phyloP scores from a whole-genome alignment of 352 stramenopile genomes.

The Globisporangium megalacanthum region DNA sequence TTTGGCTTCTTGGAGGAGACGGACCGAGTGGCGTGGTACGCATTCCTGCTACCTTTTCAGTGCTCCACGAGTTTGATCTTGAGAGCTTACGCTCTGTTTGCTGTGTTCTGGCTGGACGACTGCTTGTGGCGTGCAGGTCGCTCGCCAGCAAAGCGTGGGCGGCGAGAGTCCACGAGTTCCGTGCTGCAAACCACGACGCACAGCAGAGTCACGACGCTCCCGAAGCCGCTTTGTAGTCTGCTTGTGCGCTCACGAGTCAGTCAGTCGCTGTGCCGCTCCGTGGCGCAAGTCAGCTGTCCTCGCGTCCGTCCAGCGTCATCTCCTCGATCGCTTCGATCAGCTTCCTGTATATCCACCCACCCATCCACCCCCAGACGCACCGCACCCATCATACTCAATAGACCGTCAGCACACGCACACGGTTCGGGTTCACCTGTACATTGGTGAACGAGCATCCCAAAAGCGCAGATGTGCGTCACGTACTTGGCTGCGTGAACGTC shows the following conservation, averaged over 20 bases:
- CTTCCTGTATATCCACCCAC: slow-evolving; percentile 14
- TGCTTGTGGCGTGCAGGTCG: slow-evolving; percentile 20
- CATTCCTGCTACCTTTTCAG: neutral
- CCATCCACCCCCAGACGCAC: neutral
- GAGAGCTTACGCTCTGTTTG: too few species aligned
- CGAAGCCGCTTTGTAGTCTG: slow-evolving; percentile 10
- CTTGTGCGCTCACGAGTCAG: neutral
- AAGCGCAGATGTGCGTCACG: neutral
- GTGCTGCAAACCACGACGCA: neutral
- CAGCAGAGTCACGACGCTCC: neutral
- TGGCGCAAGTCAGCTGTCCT: neutral
- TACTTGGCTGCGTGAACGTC: slow-evolving; percentile 42
- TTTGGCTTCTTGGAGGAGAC: slow-evolving; percentile 22
- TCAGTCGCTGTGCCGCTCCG: neutral
- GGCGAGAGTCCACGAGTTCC: slow-evolving; percentile 22
- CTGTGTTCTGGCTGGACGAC: neutral
- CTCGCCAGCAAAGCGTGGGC: slow-evolving; percentile 43
- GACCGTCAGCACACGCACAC: neutral
- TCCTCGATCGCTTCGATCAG: slow-evolving; percentile 38
- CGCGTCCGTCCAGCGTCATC: slow-evolving; percentile 17
- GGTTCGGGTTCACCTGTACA: too few species aligned
- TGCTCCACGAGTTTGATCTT: neutral
- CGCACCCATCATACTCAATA: slow-evolving; percentile 2
- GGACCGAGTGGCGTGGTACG: slow-evolving; percentile 33
- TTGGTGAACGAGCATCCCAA: too few species aligned